Evolutionary conservation across 148 eudicot species (phyloP).

Genomic region (Simmondsia chinensis): DNA sequence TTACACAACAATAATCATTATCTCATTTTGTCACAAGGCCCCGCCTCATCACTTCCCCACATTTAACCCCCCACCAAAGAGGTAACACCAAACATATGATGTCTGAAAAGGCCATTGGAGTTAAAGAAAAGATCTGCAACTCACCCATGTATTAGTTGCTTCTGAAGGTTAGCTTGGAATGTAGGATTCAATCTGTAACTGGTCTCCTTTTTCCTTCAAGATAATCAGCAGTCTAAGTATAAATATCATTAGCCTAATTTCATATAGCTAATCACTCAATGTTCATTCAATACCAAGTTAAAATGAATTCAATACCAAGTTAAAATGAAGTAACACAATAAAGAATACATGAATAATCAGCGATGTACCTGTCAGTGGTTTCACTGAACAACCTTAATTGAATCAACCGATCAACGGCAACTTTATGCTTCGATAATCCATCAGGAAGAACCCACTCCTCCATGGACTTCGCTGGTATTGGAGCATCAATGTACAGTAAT

Average conservation of each 20-base stretch:
- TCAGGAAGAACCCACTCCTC: slow-evolving; percentile 92
- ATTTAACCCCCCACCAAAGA: background rate
- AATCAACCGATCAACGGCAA: slow-evolving; percentile 75
- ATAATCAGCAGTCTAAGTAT: slow-evolving; percentile 7
- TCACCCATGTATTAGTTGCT: slow-evolving; percentile 82
- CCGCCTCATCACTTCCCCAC: too few relatives aligned
- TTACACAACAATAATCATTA: too few relatives aligned
- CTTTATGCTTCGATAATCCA: slow-evolving; percentile 76
- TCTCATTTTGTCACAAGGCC: too few relatives aligned
- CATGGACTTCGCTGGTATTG: slow-evolving; percentile 57
- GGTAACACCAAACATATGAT: too few relatives aligned
- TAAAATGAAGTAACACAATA: background rate
- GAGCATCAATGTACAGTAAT: slow-evolving; percentile 60
- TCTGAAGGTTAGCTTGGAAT: slow-evolving; percentile 72
- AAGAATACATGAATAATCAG: too few relatives aligned
- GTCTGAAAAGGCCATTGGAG: background rate
- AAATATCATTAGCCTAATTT: background rate
- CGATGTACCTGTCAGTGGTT: slow-evolving; percentile 68
- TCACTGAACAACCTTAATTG: slow-evolving; percentile 72
- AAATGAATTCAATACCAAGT: background rate
- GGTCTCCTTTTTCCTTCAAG: slow-evolving; percentile 67
- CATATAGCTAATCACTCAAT: background rate
- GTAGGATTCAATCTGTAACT: slow-evolving; percentile 57
- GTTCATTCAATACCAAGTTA: background rate
- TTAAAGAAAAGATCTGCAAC: slow-evolving; percentile 6